Conservation (phyloP, 371 early-diverging fungal species). For the Chytridiales sp. region DNA sequence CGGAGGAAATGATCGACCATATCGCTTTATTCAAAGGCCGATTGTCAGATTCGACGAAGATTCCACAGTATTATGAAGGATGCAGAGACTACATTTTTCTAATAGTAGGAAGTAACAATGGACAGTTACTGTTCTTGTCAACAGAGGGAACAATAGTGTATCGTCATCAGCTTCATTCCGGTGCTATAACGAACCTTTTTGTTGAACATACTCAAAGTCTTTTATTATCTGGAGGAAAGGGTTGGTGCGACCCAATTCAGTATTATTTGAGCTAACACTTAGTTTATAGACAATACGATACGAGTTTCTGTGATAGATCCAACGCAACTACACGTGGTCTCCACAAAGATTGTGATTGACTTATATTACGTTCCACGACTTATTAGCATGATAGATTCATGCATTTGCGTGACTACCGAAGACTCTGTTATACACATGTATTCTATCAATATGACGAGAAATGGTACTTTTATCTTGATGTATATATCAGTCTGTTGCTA, state of each 20-base stretch:
- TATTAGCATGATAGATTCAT: conserved; percentile 29
- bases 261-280: neutral
- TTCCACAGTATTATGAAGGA: conserved; percentile 10
- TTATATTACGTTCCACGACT: conserved; percentile 34
- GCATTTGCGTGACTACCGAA: conserved; percentile 39
- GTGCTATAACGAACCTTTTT: conserved; percentile 32
- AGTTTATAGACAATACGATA: conserved; percentile 34
- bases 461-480: neutral
- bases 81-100: conserved; percentile 32
- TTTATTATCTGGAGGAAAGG: conserved; percentile 34
- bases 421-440: conserved; percentile 45
- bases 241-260: conserved; percentile 1
- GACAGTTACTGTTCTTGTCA: conserved; percentile 47
- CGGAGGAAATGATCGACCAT: conserved; percentile 23
- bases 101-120: conserved; percentile 49
- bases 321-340: conserved; percentile 22
- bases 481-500: neutral
- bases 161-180: conserved; percentile 39
- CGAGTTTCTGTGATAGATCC: conserved; percentile 34
- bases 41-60: neutral
- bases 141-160: conserved; percentile 39
- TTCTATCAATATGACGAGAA: conserved; percentile 21
- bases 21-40: conserved; percentile 24
- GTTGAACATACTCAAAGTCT: conserved; percentile 23
- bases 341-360: conserved; percentile 31